Conservation (phyloP, 75 land plant genomes). For the Pinus taeda region DNA sequence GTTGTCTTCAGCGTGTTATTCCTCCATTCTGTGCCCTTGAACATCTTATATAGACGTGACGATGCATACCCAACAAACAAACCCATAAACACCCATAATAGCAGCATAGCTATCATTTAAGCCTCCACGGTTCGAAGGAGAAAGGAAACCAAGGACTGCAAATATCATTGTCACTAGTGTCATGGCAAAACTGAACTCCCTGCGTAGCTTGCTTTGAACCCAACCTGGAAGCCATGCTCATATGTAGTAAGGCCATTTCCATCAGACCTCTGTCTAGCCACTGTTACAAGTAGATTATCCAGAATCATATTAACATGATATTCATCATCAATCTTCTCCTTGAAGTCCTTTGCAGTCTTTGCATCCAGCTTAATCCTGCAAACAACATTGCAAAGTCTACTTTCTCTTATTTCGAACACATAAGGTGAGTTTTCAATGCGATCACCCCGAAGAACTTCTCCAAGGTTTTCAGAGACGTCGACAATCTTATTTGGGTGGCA, state of each 20-base stretch:
- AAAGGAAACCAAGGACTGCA: slow-evolving; percentile 47
- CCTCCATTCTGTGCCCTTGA: slow-evolving; percentile 58
- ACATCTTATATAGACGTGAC: slow-evolving; percentile 42
- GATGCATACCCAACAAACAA: slow-evolving; percentile 47
- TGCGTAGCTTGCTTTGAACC: slow-evolving; percentile 58
- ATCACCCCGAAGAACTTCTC: slow-evolving; percentile 98
- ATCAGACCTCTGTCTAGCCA: slow-evolving; percentile 56
- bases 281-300: slow-evolving; percentile 93
- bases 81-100: slow-evolving; percentile 57
- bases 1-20: slow-evolving; percentile 40
- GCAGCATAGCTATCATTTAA: slow-evolving; percentile 55
- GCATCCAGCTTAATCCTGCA: slow-evolving; percentile 50
- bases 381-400: slow-evolving; percentile 63
- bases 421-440: slow-evolving; percentile 96
- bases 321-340: slow-evolving; percentile 89
- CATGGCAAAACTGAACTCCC: slow-evolving; percentile 65
- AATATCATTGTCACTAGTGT: slow-evolving; percentile 56
- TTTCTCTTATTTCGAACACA: slow-evolving; percentile 72
- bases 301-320: slow-evolving; percentile 93
- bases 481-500: slow-evolving; percentile 74
- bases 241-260: slow-evolving; percentile 40
- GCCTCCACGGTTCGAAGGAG: slow-evolving; percentile 52
- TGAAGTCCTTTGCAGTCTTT: slow-evolving; percentile 76
- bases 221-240: slow-evolving; percentile 87
- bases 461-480: slow-evolving; percentile 91